Evolutionary conservation across 768 basidiomycete genomes (phyloP).

Genomic region (Rhodotorula diobovata): DNA sequence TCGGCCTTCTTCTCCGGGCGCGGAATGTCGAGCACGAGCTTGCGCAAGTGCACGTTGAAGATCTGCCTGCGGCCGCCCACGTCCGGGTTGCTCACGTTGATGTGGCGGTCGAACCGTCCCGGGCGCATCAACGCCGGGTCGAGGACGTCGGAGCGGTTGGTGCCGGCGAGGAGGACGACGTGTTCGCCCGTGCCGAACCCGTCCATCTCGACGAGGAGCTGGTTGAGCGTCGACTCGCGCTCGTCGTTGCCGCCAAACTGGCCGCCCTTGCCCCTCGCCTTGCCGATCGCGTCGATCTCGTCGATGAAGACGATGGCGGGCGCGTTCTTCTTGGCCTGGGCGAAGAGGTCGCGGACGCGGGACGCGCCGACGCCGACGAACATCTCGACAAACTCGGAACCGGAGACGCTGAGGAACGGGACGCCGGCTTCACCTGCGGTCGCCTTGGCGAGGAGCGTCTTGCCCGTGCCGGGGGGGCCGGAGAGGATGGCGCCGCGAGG

Average conservation of each 20-base stretch:
- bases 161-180: constrained; percentile 91
- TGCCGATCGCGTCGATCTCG: constrained; percentile 99
- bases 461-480: constrained; percentile 95
- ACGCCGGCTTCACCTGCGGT: constrained; percentile 97
- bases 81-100: constrained; percentile 89
- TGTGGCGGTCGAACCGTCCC: constrained; percentile 95
- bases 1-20: constrained; percentile 2
- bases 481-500: constrained; percentile 91
- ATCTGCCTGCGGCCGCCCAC: constrained; percentile 90
- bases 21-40: constrained; percentile 37
- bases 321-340: constrained; percentile 93
- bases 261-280: constrained; percentile 72
- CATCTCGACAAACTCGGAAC: constrained; percentile 99
- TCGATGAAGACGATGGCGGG: constrained; percentile 99
- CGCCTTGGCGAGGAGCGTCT: constrained; percentile 95
- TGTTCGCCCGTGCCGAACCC: constrained; percentile 97
- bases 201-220: constrained; percentile 98
- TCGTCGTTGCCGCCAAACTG: constrained; percentile 93
- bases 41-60: constrained; percentile 76
- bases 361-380: constrained; percentile 99
- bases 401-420: constrained; percentile 96
- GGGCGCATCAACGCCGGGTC: constrained; percentile 94
- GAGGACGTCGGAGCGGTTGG: constrained; percentile 93
- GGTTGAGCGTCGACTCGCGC: constrained; percentile 93
- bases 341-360: constrained; percentile 93